Conservation (phyloP, 2,329 filamentous ascomycete species). For the Sordariomycetes sp. region DNA sequence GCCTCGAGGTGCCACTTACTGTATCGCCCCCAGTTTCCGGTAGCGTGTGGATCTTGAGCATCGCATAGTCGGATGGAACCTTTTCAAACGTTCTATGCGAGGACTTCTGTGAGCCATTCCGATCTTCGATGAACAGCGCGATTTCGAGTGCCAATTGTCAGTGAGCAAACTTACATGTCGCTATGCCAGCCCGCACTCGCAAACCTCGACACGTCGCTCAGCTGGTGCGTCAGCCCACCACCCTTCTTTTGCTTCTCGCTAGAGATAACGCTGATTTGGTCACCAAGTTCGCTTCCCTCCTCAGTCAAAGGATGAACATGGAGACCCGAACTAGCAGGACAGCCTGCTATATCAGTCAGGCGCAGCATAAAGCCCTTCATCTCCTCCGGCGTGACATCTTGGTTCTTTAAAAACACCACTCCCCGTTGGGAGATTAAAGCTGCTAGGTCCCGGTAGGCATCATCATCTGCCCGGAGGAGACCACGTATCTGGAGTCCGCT, state of each 20-base stretch:
- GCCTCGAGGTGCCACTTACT: constrained; percentile 18
- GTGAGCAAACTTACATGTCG: constrained; percentile 30
- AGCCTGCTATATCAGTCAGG: constrained; percentile 43
- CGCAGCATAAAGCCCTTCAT: constrained; percentile 51
- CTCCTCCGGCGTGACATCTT: constrained; percentile 45
- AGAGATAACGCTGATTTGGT: constrained; percentile 41
- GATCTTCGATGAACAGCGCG: not conserved
- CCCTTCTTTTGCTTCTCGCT: constrained; percentile 41
- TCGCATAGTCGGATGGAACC: constrained; percentile 48
- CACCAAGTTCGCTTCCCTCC: constrained; percentile 35
- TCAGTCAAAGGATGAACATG: constrained; percentile 49
- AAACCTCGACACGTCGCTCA: constrained; percentile 33
- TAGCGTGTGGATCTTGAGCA: constrained; percentile 37
- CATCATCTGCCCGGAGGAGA: constrained; percentile 44
- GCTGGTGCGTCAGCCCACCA: constrained; percentile 33
- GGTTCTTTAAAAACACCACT: constrained; percentile 57
- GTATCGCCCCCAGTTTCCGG: constrained; percentile 33
- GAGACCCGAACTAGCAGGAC: constrained; percentile 37
- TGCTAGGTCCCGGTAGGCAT: constrained; percentile 52
- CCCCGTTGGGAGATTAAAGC: constrained; percentile 59
- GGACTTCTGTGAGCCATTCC: not conserved
- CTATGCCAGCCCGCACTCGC: constrained; percentile 40
- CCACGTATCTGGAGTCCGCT: constrained; percentile 44
- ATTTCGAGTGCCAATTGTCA: not conserved
- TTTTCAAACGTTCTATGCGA: constrained; percentile 39